Evolutionary conservation across 306 rosid species (phyloP).

Genomic region (Fagus crenata): DNA sequence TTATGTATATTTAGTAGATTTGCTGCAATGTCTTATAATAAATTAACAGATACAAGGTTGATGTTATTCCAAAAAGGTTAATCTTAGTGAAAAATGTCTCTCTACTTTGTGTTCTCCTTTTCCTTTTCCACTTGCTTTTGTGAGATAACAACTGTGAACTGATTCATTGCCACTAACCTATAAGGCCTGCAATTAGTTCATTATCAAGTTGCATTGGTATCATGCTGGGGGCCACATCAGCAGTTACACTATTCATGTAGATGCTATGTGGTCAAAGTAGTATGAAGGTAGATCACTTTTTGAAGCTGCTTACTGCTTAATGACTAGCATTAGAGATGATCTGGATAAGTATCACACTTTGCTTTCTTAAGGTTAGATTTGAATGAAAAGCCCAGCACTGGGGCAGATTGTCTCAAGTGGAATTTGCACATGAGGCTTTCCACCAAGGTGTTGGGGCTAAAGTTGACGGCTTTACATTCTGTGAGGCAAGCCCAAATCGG

Average conservation of each 20-base stretch:
- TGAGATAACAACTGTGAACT: background rate
- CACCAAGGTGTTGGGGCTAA: too few species aligned
- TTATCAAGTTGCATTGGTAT: background rate
- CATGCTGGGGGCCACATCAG: background rate
- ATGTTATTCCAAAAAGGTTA: background rate
- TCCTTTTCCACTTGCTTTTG: background rate
- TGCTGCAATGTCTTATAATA: constrained; percentile 1
- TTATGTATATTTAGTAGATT: constrained; percentile 29
- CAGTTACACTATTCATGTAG: background rate
- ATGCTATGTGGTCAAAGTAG: background rate
- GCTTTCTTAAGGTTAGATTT: background rate
- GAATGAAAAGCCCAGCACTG: background rate
- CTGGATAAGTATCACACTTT: background rate
- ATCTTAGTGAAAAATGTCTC: background rate
- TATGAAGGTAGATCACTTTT: background rate
- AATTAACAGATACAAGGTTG: background rate
- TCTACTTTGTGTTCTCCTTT: background rate
- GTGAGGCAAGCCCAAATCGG: too few species aligned
- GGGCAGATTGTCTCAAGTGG: too few species aligned
- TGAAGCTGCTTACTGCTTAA: background rate
- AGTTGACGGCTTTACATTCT: too few species aligned
- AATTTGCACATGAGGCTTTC: too few species aligned
- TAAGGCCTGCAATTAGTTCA: background rate
- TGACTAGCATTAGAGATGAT: background rate
- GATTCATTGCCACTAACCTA: background rate